Conservation (phyloP, 768 basidiomycete species). For the Pilatotrama ljubarskyi region DNA sequence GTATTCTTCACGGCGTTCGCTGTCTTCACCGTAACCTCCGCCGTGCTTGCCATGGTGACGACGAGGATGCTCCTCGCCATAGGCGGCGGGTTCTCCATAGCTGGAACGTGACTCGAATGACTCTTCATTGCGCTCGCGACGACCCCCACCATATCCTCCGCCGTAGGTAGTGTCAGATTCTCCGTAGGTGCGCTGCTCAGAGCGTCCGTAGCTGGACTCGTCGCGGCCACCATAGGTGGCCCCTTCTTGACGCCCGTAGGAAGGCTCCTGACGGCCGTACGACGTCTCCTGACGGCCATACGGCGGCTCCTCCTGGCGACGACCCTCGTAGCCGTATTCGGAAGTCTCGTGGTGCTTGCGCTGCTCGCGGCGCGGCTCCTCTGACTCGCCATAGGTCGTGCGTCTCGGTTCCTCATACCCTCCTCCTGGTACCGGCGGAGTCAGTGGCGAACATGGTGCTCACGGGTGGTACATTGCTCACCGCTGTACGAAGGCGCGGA, state of each 20-base stretch:
- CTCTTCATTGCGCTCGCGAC: conserved; percentile 4
- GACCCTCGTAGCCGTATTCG: not conserved
- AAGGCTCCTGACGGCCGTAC: conserved; percentile 3
- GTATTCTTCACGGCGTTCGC: conserved; percentile 20
- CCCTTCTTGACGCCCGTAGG: conserved; percentile 1
- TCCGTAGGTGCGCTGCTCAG: conserved; percentile 2
- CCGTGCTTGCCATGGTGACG: conserved; percentile 9
- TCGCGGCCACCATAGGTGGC: conserved; percentile 6
- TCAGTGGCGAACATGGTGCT: not conserved
- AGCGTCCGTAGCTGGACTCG: conserved; percentile 7
- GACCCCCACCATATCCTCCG: conserved; percentile 31
- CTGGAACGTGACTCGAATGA: conserved; percentile 5
- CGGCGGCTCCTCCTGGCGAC: not conserved
- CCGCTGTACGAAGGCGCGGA: conserved; percentile 9
- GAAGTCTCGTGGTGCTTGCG: not conserved
- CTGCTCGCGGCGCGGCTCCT: conserved; percentile 10
- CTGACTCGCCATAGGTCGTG: conserved; percentile 1
- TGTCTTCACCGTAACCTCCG: conserved; percentile 5
- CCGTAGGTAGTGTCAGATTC: conserved; percentile 43
- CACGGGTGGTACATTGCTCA: not conserved
- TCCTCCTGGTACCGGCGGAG: not conserved
- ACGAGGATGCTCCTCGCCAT: conserved; percentile 10
- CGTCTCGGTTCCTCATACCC: conserved; percentile 3
- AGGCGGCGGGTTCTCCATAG: conserved; percentile 7
- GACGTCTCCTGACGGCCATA: not conserved